Percentiles rank a stretch among this genome's conserved stretches.
Evolutionary conservation across 352 stramenopile species (phyloP).

Genomic region (Phytophthora sp.): DNA sequence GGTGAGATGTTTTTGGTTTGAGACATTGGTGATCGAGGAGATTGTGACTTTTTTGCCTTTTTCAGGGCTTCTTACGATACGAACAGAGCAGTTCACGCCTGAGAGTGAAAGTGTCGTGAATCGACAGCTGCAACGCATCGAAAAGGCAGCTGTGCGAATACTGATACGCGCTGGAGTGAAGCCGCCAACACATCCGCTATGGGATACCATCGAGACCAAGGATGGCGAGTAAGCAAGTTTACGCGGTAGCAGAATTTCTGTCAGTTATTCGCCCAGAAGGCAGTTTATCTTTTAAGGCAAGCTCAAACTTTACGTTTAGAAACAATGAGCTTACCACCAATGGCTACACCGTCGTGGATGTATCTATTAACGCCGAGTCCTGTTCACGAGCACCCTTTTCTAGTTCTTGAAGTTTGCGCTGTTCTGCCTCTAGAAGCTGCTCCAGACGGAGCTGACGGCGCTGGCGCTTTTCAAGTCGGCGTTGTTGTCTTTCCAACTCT

Average conservation of each 20-base stretch:
- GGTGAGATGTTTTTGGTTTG: constrained; percentile 38
- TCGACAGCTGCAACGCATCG: constrained; percentile 69
- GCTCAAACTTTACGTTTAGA: background rate
- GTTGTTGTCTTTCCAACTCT: constrained; percentile 62
- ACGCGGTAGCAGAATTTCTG: background rate
- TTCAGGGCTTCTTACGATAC: constrained; percentile 95
- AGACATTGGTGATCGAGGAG: background rate
- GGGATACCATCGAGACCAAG: constrained; percentile 25
- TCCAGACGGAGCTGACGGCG: constrained; percentile 69
- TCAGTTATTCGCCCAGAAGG: no score
- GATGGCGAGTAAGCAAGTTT: constrained; percentile 1
- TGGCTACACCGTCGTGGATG: constrained; percentile 6
- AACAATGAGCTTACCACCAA: background rate
- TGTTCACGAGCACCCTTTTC: constrained; percentile 40
- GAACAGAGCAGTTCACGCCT: constrained; percentile 86
- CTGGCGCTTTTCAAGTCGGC: constrained; percentile 64
- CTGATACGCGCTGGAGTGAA: constrained; percentile 51
- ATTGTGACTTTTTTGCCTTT: constrained; percentile 6
- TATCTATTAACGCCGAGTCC: constrained; percentile 6
- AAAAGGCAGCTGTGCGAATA: constrained; percentile 62
- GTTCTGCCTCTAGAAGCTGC: constrained; percentile 72
- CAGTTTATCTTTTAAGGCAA: no score
- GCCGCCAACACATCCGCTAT: constrained; percentile 52
- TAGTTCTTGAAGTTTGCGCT: constrained; percentile 69
- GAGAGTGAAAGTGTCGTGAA: constrained; percentile 76